Evolutionary conservation across 768 basidiomycete species (phyloP).

Genomic region (Lanmaoa rubissima): DNA sequence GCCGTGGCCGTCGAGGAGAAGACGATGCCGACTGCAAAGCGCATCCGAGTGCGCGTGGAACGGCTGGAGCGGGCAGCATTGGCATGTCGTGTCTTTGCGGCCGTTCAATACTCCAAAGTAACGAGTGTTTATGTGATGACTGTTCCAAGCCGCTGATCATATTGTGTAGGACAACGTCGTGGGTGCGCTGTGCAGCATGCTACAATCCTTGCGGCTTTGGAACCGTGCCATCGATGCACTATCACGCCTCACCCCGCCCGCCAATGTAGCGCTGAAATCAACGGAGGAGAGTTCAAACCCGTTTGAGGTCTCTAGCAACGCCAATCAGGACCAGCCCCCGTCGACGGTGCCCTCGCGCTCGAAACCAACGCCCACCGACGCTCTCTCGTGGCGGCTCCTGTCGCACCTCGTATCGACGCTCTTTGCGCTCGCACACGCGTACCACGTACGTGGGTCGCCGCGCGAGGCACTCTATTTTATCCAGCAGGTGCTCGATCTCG

Average conservation of each 20-base stretch:
- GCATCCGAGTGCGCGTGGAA: conserved; percentile 57
- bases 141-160: background rate
- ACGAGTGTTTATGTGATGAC: conserved; percentile 6
- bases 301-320: conserved; percentile 46
- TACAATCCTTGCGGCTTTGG: conserved; percentile 76
- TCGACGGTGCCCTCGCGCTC: conserved; percentile 11
- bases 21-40: conserved; percentile 47
- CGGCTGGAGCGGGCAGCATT: conserved; percentile 68
- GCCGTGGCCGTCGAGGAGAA: conserved; percentile 44
- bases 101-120: conserved; percentile 69
- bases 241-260: conserved; percentile 51
- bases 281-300: conserved; percentile 47
- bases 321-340: conserved; percentile 29
- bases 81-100: conserved; percentile 66
- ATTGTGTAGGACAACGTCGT: conserved; percentile 56
- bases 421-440: conserved; percentile 62
- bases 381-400: conserved; percentile 73
- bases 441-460: conserved; percentile 73
- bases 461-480: conserved; percentile 85
- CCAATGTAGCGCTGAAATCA: conserved; percentile 23
- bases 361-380: conserved; percentile 40
- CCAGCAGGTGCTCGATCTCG: conserved; percentile 72
- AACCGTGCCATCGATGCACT: conserved; percentile 74
- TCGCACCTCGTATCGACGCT: conserved; percentile 67
- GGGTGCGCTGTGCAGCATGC: conserved; percentile 52